Evolutionary conservation across 2,329 filamentous ascomycete species (phyloP), one percentile per base, ranked within the genome.

Genomic region (Sporothrix globosa): DNA sequence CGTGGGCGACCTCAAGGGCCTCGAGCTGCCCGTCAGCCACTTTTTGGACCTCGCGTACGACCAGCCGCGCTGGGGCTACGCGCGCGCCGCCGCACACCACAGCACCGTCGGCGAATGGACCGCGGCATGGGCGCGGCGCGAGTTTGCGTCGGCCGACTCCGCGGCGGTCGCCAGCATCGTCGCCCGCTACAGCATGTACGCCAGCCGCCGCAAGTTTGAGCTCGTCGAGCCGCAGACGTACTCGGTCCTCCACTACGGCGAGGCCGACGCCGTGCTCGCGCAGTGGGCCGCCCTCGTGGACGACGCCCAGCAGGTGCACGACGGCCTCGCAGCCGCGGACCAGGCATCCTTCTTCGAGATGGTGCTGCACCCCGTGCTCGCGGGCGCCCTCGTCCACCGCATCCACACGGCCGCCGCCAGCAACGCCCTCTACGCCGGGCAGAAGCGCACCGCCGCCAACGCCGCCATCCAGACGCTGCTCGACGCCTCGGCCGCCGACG

Each of bases 1-100:
- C 73, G 86, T 90, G 24, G 88, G 88, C 53, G 88, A 91, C 75
- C 82, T 91, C 72, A 91, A 90, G 78, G 86, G 86, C 0, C 81
- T 88, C 3, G 82, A 91, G 79, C 82, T 91, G 19, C 88, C 89
- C 24, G 87, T 91, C 76, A 87, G 82, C 75, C 88, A 91, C 77
- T 91, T 88, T 80, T 81, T 91, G 73, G 88, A 91, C 73, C 82
- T 91, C 72, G 90, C 88, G 1, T 92, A 91, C 76, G 86, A 91
- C 75, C 84, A 86, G 27, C 79, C 84, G 24, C 76, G 80, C 1
- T 90, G 86, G 83, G 82, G 83, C 85, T 67, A 34, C 27, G 27
- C 3, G 27, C 3, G 27, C 3, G 27, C 3, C 3, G 27, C 27
- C 3, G 27, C 2, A 30, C 2, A 4, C 27, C 27, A 30, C 10